Conservation (phyloP, 306 rosid species). For the Casuarina cunninghamiana region DNA sequence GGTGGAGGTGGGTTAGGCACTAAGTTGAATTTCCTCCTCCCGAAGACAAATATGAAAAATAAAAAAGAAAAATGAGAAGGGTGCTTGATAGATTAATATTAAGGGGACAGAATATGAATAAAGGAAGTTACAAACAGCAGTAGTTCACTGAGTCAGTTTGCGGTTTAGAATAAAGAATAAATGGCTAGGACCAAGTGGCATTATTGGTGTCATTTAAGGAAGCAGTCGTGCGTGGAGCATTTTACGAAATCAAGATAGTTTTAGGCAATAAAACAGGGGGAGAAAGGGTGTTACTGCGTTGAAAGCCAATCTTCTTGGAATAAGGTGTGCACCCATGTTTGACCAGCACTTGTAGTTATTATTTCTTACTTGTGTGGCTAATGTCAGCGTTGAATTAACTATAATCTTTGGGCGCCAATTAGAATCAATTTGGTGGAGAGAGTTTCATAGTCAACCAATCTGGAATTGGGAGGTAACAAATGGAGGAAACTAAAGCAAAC, state of each 20-base stretch:
- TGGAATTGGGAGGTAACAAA: conserved; percentile 25
- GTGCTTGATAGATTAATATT: background rate
- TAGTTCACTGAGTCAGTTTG: background rate
- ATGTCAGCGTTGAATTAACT: conserved; percentile 35
- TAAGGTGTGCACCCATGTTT: conserved; percentile 15
- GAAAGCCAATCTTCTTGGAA: conserved; percentile 22
- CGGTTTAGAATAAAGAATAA: conserved; percentile 16
- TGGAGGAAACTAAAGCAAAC: conserved; percentile 35
- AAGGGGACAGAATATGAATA: background rate
- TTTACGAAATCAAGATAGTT: conserved; percentile 13
- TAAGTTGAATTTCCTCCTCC: background rate
- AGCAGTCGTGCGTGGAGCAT: conserved; percentile 24
- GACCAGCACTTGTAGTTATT: conserved; percentile 25
- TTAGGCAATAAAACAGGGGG: conserved; percentile 6
- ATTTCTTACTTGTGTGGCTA: conserved; percentile 26
- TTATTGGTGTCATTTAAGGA: conserved; percentile 19
- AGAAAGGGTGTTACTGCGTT: conserved; percentile 10
- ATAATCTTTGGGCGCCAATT: conserved; percentile 30
- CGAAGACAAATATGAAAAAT: too few species aligned
- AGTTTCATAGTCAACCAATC: conserved; percentile 48
- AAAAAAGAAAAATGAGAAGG: background rate
- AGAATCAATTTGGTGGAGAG: conserved; percentile 40
- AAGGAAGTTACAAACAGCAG: background rate
- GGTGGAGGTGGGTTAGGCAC: background rate
- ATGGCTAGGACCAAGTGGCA: conserved; percentile 28